Evolutionary conservation across 2,329 filamentous ascomycete genomes (phyloP).

Genomic region (Microdochium paspali): DNA sequence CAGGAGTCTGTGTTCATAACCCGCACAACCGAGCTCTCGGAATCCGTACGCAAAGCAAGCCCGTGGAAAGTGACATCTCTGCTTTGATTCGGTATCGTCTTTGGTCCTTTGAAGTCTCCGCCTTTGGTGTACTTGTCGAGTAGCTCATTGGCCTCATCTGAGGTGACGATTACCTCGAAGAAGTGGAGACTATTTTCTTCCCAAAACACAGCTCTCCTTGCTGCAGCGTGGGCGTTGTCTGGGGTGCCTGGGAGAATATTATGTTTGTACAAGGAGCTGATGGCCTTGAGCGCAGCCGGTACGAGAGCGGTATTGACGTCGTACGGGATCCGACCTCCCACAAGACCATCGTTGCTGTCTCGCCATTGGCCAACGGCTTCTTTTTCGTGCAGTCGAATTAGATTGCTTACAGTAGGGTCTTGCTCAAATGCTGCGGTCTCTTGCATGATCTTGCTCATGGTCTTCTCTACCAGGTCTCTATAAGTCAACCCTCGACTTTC

Average conservation of each 20-base stretch:
- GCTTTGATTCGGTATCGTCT: constrained; percentile 28
- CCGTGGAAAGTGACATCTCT: constrained; percentile 42
- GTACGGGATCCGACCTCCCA: constrained; percentile 53
- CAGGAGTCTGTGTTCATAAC: constrained; percentile 57
- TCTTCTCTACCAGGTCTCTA: constrained; percentile 37
- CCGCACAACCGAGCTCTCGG: constrained; percentile 36
- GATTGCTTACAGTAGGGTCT: constrained; percentile 39
- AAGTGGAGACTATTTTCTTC: constrained; percentile 28
- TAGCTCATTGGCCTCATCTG: constrained; percentile 30
- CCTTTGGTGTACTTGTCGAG: constrained; percentile 37
- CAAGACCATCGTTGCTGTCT: constrained; percentile 50
- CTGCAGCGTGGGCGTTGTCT: constrained; percentile 34
- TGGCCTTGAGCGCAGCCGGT: constrained; percentile 50
- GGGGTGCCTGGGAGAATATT: constrained; percentile 40
- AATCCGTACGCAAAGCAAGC: constrained; percentile 43
- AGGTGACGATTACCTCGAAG: constrained; percentile 39
- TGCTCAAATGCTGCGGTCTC: constrained; percentile 42
- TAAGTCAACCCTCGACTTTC: constrained; percentile 45
- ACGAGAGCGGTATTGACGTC: constrained; percentile 56
- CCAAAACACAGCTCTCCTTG: constrained; percentile 38
- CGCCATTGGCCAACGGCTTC: constrained; percentile 54
- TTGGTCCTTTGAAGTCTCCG: constrained; percentile 32
- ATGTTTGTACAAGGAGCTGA: constrained; percentile 37
- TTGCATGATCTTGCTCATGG: constrained; percentile 48
- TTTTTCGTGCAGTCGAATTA: constrained; percentile 46